Evolutionary conservation across 2,329 filamentous ascomycete species (phyloP), one percentile per base, ranked within the genome.

Genomic region (Fusarium xyrophilum): DNA sequence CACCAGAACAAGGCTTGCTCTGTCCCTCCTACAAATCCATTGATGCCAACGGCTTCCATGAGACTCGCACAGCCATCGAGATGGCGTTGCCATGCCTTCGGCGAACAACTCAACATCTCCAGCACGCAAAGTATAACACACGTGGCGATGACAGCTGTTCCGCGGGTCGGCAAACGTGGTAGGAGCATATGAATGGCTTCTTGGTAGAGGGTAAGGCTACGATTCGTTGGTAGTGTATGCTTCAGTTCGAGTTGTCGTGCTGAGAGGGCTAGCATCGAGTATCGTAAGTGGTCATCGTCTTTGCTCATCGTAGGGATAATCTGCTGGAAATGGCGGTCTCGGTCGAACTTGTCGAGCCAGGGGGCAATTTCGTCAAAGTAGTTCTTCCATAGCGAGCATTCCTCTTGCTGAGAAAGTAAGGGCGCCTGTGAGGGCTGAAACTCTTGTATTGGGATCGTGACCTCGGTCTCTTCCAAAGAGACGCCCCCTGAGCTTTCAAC

Each of bases 1-100:
- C 82, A 85, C 84, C 84, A 86, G 60, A 86, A 86, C 0, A 86
- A 73, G 3, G 84, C 83, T 68, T 85, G 81, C 19, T 84, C 78
- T 5, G 84, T 76, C 6, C 82, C 82, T 0, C 82, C 83, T 0
- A 80, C 81, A 61, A 85, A 84, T 0, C 84, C 84, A 64, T 84
- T 82, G 40, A 85, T 83, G 2, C 81, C 82, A 6, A 82, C 80
- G 0, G 84, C 81, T 65, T 84, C 79, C 65, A 86, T 82, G 0
- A 86, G 73, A 52, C 80, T 81, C 7, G 84, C 83, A 63, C 84
- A 86, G 1, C 83, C 84, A 62, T 86, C 84, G 0, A 86, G 78
- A 63, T 86, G 84, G 2, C 81, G 81, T 27, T 80, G 79, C 83
- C 84, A 85, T 38, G 82, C 80, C 59, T 85, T 80, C 5, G 82